Conservation (phyloP, 257 asterid species). For the Cordia subcordata region DNA sequence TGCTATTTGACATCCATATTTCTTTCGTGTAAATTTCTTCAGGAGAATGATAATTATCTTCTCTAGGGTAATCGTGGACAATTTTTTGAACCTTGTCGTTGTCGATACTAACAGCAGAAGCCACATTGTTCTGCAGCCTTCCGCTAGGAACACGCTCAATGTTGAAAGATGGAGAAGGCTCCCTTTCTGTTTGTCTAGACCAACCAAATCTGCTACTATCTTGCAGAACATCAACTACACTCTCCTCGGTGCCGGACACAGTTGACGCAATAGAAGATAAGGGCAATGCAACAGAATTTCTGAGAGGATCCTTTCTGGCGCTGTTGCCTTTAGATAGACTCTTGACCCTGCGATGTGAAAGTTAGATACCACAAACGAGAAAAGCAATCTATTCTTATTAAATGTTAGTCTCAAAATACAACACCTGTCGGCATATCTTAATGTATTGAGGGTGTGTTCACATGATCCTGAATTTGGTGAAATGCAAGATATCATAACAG, state of each 20-base stretch:
- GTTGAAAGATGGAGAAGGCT: conserved; percentile 13
- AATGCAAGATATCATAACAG: conserved; percentile 37
- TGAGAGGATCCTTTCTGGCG: conserved; percentile 29
- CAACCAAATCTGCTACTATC: conserved; percentile 18
- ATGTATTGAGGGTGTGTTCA: conserved; percentile 33
- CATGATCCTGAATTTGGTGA: conserved; percentile 37
- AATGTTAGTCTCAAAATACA: background rate
- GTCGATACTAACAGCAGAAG: background rate
- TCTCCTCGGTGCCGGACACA: conserved; percentile 17
- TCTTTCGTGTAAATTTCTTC: conserved; percentile 15
- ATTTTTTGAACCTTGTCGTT: conserved; percentile 10
- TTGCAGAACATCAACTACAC: conserved; percentile 2
- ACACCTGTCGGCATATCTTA: conserved; percentile 37
- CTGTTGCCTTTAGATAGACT: conserved; percentile 35
- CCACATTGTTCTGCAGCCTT: conserved; percentile 15
- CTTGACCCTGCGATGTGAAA: conserved; percentile 26
- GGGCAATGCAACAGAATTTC: conserved; percentile 21
- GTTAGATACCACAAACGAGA: background rate
- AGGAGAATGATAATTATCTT: conserved; percentile 13
- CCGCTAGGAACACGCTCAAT: conserved; percentile 24
- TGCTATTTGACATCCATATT: conserved; percentile 3
- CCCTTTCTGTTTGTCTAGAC: conserved; percentile 18
- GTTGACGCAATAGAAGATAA: conserved; percentile 14
- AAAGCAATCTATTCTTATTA: background rate
- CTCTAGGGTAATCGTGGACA: conserved; percentile 3